Base-by-base conservation (phyloP, 2,329 filamentous ascomycete species). In the Colletotrichum incanum region DNA sequence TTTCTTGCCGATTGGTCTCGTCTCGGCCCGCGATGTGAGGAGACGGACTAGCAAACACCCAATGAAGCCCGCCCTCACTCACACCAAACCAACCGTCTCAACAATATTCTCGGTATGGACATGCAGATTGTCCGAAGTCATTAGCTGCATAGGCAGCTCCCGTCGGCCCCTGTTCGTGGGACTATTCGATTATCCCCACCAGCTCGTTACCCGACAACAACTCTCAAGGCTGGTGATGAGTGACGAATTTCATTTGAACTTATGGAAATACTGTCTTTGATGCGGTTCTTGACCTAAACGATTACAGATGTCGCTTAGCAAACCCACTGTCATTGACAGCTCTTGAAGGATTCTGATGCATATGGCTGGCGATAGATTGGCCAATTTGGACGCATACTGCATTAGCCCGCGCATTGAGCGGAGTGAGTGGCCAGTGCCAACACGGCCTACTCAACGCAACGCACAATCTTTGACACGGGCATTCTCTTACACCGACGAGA, bases 121-220 rank as follows among this genome's bases (percentile, higher is more conserved):
- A 52, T 34, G 43, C 43, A 65, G 52, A 39, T 58, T 58, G 20
- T 16, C 34, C 34, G 34, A 41, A 16, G 20, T 58, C n/a, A 12
- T 52, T 52, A 69, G 66, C 6, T 45, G 66, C 52, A 69, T 65
- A 20, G 16, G 23, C 28, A 31, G 60, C 26, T 65, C 26, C 41
- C 52, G 41, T 28, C 5, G 14, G n/a, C 49, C 66, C 66, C 43
- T 56, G 61, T 31, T 41, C 23, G 26, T 23, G 49, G 28, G 31
- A 43, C 66, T 8, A 52, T 20, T 39, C 34, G 31, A 16, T 50
- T 14, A 47, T 20, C 41, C 52, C 62, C 39, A n/a, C 60, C 50
- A 55, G 2, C 5, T 37, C 7, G 49, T 55, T 55, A n/a, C 9
- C 14, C 7, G 34, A 58, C 7, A 16, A 58, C 60, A 5, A 55